These are phyloP conservation scores for Xerocomellus dryophilus DNA, from an alignment of 768 basidiomycete genomes.

Conservation along the genomic window DNA sequence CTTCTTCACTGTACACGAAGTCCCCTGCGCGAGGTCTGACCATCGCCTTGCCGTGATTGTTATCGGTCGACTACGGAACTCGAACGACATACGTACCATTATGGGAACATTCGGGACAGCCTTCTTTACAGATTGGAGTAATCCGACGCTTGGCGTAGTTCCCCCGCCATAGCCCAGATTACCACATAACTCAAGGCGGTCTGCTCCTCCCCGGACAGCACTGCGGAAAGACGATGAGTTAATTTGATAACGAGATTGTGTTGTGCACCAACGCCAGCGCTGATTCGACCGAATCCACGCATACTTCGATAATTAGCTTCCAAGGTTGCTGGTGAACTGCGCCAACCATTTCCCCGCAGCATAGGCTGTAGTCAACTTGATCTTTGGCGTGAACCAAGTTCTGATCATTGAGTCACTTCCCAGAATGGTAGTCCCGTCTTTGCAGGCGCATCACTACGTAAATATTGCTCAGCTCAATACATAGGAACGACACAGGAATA, in stretches of 20 bases:
- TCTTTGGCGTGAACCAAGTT: neutral
- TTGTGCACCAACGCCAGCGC: conserved; percentile 52
- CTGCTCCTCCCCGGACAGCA: conserved; percentile 66
- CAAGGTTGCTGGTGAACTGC: conserved; percentile 1
- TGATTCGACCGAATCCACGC: conserved; percentile 74
- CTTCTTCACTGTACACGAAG: conserved; percentile 66
- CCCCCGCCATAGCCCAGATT: conserved; percentile 75
- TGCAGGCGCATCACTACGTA: neutral
- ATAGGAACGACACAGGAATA: neutral
- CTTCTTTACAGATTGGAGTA: conserved; percentile 56
- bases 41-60: conserved; percentile 54
- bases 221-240: conserved; percentile 35
- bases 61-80: neutral
- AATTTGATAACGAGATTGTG: neutral
- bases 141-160: conserved; percentile 76
- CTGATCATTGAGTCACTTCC: neutral
- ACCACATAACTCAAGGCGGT: conserved; percentile 74
- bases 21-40: conserved; percentile 77
- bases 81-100: conserved; percentile 56
- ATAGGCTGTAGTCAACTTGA: neutral
- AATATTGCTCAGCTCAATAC: neutral
- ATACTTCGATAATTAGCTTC: conserved; percentile 51
- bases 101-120: conserved; percentile 51
- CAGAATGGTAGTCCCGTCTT: neutral
- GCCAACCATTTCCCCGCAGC: conserved; percentile 5